phyloP scores from a whole-genome alignment of 345 rosid species.

The thale cress (Arabidopsis thaliana) region TAIR10.1 NC_003075.7:5599001-5599500 shows the following conservation, averaged over 20 bases:
- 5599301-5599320: slow-evolving; percentile 41
- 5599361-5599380: background rate
- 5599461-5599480: background rate
- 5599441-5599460: background rate
- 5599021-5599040: background rate
- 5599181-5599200: slow-evolving; percentile 56
- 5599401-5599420: background rate
- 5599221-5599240: slow-evolving; percentile 54
- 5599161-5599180: slow-evolving; percentile 55
- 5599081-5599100: background rate
- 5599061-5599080: background rate
- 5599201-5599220: slow-evolving; percentile 74
- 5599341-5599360: too few relatives aligned
- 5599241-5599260: slow-evolving; percentile 62
- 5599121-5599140: slow-evolving; percentile 64
- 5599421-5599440: background rate
- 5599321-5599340: too few relatives aligned
- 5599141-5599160: slow-evolving; percentile 78
- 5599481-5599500: too few relatives aligned
- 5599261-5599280: slow-evolving; percentile 55
- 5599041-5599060: background rate
- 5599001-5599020: slow-evolving; percentile 25
- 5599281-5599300: slow-evolving; percentile 72
- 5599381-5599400: background rate
- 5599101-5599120: slow-evolving; percentile 55